phyloP scores from a whole-genome alignment of 2,329 filamentous ascomycete genomes.

The Fusarium redolens region DNA sequence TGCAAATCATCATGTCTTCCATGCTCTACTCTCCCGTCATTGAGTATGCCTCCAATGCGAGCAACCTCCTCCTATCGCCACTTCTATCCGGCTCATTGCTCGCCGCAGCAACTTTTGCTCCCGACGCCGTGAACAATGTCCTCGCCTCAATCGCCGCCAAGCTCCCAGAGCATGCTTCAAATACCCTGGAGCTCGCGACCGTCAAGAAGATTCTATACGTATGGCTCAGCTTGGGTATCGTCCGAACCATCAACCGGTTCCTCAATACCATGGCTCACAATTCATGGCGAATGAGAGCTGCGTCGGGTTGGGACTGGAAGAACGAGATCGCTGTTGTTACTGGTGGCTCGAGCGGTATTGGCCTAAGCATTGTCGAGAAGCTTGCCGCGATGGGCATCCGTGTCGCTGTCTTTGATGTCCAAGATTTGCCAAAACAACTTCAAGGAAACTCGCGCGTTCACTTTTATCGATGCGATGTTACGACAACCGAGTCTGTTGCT shows the following conservation, averaged over 20 bases:
- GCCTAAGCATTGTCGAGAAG: slow-evolving; percentile 49
- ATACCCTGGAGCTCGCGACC: slow-evolving; percentile 10
- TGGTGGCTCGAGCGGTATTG: slow-evolving; percentile 58
- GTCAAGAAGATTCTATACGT: slow-evolving; percentile 25
- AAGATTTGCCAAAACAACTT: slow-evolving; percentile 43
- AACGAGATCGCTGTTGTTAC: slow-evolving; percentile 58
- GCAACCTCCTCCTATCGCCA: slow-evolving; percentile 29
- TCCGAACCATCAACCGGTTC: slow-evolving; percentile 38
- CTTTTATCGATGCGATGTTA: slow-evolving; percentile 55
- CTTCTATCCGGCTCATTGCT: slow-evolving; percentile 34
- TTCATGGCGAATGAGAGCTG: slow-evolving; percentile 42
- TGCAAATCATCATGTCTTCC: slow-evolving; percentile 29
- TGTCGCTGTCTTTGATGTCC: slow-evolving; percentile 76
- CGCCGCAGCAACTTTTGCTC: slow-evolving; percentile 22
- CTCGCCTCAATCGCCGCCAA: slow-evolving; percentile 5
- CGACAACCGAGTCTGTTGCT: slow-evolving; percentile 57
- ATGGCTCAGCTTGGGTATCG: slow-evolving; percentile 41
- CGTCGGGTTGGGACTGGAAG: slow-evolving; percentile 50
- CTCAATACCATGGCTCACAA: slow-evolving; percentile 47
- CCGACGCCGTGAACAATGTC: slow-evolving; percentile 21
- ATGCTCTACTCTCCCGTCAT: slow-evolving; percentile 38
- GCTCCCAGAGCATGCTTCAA: slow-evolving; percentile 12
- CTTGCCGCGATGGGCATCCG: slow-evolving; percentile 60
- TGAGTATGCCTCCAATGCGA: slow-evolving; percentile 1
- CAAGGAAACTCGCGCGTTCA: slow-evolving; percentile 37